Evolutionary conservation across 257 asterid species (phyloP), one percentile per base, ranked within the genome.

Genomic region (Fraxinus anomala): DNA sequence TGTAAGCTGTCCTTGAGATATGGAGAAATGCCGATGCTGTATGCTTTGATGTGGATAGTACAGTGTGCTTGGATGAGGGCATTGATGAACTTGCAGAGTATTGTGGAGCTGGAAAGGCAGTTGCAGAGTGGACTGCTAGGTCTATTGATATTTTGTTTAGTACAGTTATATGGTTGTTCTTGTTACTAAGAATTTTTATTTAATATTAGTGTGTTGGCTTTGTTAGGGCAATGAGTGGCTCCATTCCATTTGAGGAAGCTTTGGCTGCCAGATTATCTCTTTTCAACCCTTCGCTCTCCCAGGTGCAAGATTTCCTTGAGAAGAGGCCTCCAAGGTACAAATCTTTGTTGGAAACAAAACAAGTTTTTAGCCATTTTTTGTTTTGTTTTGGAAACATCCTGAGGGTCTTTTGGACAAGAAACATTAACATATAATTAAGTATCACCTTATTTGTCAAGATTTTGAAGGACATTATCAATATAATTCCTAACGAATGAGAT

Each of bases 21-120:
- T 95, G 98, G 98, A 82, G 81, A 80, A 86, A 82, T 54, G 88
- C 96, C n/a, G 73, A 88, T 81, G 96, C 93, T 73, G 96, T 91
- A 77, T 95, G 99, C 87, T 95, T 95, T 80, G 99, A 95, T 74
- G 97, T 95, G 82, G 99, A 95, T 87, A 95, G 99, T 77, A 95
- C 98, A 36, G 97, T 95, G 79, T 95, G 99, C 85, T 39, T 90
- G 83, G 98, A 93, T 54, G 99, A 95, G 89, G 99, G 99, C 82
- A 95, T 95, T 70, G 99, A 95, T 87, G 99, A 95, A 85, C 89
- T 93, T 78, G 99, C 98, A 4, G 97, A 93, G 40, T 95, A 91
- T 78, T 95, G 97, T 87, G 99, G 99, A 68, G 99, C 99, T 69
- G 98, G 97, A 76, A 82, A 91, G 83, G 98, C 97, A 79, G 99